Base-by-base conservation (phyloP, 2,329 filamentous ascomycete species). In the Geosmithia flava region DNA sequence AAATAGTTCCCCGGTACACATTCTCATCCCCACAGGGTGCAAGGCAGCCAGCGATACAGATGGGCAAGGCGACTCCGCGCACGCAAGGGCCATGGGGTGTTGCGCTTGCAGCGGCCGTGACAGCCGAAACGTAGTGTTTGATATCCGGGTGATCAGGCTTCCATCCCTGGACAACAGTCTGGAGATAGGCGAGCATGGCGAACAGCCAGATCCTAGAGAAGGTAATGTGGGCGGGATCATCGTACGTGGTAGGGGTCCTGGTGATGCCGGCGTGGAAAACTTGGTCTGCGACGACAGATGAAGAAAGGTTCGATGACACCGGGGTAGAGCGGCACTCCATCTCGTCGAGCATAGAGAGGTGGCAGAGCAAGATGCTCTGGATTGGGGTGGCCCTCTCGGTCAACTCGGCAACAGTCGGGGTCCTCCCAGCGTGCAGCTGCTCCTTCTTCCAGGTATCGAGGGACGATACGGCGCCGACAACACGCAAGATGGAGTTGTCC, bases 401-500 rank as follows among this genome's bases (percentile, higher is more conserved):
- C 11, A 37, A 11, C 33, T 37, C 33, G 33, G 33, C 33, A 11
- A 13, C 10, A 13, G 10, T 16, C 33, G 15, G 11, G 33, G 15
- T 37, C 33, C 33, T 16, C 33, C 11, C 15, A 13, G 33, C 20
- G 44, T 60, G 53, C 33, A 37, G 15, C 33, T 67, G 67, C 20
- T 68, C 60, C 53, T 70, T 70, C 60, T 80, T 82, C 71, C 74
- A 79, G 1, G 70, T 66, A 47, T 76, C 69, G 7, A 83, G 64
- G 1, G 67, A 58, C 15, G 76, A 65, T 44, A 78, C 71, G 19
- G 77, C 69, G 13, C 70, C 72, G 42, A 83, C 68, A n/a, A 70
- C 62, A 44, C 74, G 60, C 44, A 82, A 53, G 1, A 71, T 70
- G 74, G 75, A 78, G 57, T 80, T 81, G 43, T 75, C 64, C 50